These are phyloP conservation scores for Fusarium phyllophilum DNA, from an alignment of 2,329 filamentous ascomycete genomes.

Conservation along the genomic window DNA sequence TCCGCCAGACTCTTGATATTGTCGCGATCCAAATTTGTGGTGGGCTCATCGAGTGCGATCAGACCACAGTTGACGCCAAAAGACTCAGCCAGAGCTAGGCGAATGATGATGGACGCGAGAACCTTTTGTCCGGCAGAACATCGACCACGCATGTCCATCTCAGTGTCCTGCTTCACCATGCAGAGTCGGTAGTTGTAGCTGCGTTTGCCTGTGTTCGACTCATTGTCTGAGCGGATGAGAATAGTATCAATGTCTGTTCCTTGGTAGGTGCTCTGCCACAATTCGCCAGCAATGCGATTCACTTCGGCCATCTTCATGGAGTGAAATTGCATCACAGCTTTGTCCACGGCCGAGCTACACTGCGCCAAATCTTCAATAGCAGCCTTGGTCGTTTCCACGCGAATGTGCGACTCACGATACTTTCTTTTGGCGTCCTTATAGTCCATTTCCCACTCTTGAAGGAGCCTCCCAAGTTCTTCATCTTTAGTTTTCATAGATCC, in stretches of 20 bases:
- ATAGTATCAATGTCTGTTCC: slow-evolving; percentile 98
- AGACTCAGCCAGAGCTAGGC: slow-evolving; percentile 92
- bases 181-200: slow-evolving; percentile 97
- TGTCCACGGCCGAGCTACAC: slow-evolving; percentile 86
- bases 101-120: slow-evolving; percentile 96
- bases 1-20: slow-evolving; percentile 92
- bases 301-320: slow-evolving; percentile 98
- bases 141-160: slow-evolving; percentile 99
- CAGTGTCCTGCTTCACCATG: slow-evolving; percentile 96
- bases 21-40: slow-evolving; percentile 93
- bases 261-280: slow-evolving; percentile 98
- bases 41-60: slow-evolving; percentile 96
- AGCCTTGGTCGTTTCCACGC: slow-evolving; percentile 90
- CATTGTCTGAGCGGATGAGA: slow-evolving; percentile 90
- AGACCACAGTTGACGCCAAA: slow-evolving; percentile 96
- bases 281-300: slow-evolving; percentile 90
- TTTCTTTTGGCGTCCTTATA: slow-evolving; percentile 84
- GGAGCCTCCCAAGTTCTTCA: slow-evolving; percentile 76
- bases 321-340: slow-evolving; percentile 98
- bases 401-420: slow-evolving; percentile 89
- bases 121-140: slow-evolving; percentile 98
- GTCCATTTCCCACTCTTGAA: slow-evolving; percentile 84
- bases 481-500: slow-evolving; percentile 87
- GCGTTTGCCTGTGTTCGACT: slow-evolving; percentile 76
- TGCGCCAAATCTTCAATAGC: slow-evolving; percentile 89